phyloP scores from a whole-genome alignment of 2,329 filamentous ascomycete species.

The Gnomoniopsis sp. region DNA sequence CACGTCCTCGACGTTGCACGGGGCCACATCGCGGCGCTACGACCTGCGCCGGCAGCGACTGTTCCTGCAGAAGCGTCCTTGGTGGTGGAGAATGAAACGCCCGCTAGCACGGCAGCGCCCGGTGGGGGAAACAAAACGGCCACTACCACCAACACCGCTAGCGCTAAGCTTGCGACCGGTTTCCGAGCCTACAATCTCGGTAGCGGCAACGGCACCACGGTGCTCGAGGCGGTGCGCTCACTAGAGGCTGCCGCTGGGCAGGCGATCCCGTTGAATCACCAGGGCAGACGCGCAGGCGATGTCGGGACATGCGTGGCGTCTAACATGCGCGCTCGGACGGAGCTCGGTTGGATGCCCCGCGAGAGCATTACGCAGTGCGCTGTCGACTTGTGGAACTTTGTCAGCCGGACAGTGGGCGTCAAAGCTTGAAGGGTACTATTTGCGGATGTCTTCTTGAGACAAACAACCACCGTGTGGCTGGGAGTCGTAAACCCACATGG shows the following conservation, averaged over 20 bases:
- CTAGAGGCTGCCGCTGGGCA: constrained; percentile 34
- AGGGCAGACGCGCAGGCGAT: constrained; percentile 38
- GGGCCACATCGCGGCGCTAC: constrained; percentile 60
- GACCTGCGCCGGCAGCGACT: constrained; percentile 30
- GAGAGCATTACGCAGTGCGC: constrained; percentile 32
- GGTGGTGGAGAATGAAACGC: background rate
- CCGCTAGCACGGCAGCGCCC: background rate
- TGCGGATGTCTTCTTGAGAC: background rate
- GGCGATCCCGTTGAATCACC: constrained; percentile 34
- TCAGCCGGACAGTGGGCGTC: constrained; percentile 15
- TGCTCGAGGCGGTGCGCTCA: constrained; percentile 39
- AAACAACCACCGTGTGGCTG: too few relatives aligned
- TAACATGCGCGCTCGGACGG: constrained; percentile 34
- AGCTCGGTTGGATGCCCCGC: constrained; percentile 39
- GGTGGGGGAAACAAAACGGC: background rate
- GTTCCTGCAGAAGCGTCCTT: background rate
- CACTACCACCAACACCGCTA: background rate
- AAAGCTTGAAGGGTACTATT: background rate
- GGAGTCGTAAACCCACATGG: too few relatives aligned
- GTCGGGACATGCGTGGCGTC: constrained; percentile 41
- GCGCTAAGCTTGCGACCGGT: constrained; percentile 21
- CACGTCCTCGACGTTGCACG: constrained; percentile 63
- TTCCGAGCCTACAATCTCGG: constrained; percentile 45
- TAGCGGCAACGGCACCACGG: constrained; percentile 42
- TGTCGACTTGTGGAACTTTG: constrained; percentile 32